Evolutionary conservation across 306 rosid species (phyloP).

Genomic region (Astragalus membranaceus): DNA sequence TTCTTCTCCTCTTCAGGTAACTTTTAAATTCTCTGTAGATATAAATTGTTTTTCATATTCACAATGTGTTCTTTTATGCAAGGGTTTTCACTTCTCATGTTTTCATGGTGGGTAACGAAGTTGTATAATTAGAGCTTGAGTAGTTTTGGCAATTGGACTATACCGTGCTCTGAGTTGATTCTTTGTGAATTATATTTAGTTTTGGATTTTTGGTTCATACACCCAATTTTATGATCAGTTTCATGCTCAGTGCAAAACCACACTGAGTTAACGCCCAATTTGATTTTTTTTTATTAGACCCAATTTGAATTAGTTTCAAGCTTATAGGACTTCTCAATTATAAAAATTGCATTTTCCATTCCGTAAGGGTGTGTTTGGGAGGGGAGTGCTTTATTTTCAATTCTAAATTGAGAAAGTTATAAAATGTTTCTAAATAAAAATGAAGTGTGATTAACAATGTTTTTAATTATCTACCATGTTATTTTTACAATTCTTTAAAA

Average conservation of each 20-base stretch:
- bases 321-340: background rate
- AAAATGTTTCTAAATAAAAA: no score
- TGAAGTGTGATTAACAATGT: no score
- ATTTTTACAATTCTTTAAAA: no score
- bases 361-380: no score
- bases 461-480: no score
- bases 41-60: background rate
- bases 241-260: background rate
- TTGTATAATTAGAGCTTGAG: background rate
- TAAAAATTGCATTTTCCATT: no score
- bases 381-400: no score
- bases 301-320: background rate
- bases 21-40: background rate
- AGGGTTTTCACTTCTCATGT: background rate
- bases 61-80: background rate
- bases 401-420: no score
- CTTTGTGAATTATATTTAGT: background rate
- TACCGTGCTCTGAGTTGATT: background rate
- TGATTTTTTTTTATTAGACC: no score
- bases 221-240: background rate
- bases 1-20: constrained; percentile 21
- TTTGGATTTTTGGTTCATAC: background rate
- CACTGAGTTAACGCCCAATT: no score
- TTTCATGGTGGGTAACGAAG: background rate
- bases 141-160: background rate